Evolutionary conservation across 1,284 basidiomycete genomes (phyloP), one percentile per base, ranked within the genome.

Genomic region (Phellopilus nigrolimitatus): DNA sequence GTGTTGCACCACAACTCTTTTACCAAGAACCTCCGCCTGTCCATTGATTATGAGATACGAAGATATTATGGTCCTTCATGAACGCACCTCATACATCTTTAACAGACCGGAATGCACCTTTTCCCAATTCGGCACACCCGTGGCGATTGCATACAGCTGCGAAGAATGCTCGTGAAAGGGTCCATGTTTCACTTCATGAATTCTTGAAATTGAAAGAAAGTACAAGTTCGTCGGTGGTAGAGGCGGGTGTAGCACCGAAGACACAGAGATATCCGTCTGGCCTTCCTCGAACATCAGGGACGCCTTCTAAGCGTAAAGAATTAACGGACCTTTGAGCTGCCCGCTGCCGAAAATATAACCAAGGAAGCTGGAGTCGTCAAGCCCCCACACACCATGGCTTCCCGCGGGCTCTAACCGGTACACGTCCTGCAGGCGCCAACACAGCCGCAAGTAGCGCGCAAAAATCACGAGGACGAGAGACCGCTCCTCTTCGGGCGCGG

Each of bases 1-100:
- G 62, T 97, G 95, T 67, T 99, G 95, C 10, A 98, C 93, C 3
- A 98, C 95, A 10, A 97, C 95, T n/a, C 88, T 79, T 68, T 98
- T 98, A 8, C 85, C 82, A 25, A 97, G 71, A n/a, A 97, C 94
- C 67, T 99, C 95, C 12, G 85, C 93, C 76, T 89, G 59, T 27
- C 49, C 30, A 50, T 34, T 27, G 27, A 22, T 42, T 30, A 34
- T 25, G 47, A 12, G 30, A 54, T 30, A 36, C 2, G 34, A 37
- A 6, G 15, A 15, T 17, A 39, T 27, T 34, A 31, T 25, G 19
- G 19, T 39, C 44, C 34, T 15, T 50, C 43, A 39, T 37, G 30
- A 13, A 56, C 77, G 57, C 62, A 82, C 86, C 71, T 90, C 80
- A 68, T 95, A 99, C 95, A 99, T 98, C 72, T 97, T 97, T 61